A percentile compares a stretch with the other conserved stretches of the same genome.
phyloP scores from a whole-genome alignment of 2,329 filamentous ascomycete genomes.

The Fusarium sterilihyphosum region DNA sequence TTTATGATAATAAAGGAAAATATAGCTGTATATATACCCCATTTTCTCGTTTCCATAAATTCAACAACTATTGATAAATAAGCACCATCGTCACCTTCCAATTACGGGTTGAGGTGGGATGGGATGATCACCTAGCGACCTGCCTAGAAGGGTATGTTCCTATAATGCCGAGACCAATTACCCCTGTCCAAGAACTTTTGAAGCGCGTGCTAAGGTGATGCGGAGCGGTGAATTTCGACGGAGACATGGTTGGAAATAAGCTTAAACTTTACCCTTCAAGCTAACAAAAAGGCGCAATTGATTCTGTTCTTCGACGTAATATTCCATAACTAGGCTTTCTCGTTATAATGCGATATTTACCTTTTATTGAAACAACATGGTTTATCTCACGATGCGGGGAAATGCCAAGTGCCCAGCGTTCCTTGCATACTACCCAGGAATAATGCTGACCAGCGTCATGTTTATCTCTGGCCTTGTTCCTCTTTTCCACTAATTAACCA shows the following conservation, averaged over 20 bases:
- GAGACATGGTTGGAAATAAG: not conserved
- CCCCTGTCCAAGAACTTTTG: slow-evolving; percentile 2
- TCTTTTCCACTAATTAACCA: not conserved
- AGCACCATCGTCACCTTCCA: not conserved
- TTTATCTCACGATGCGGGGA: not conserved
- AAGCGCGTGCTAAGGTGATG: not conserved
- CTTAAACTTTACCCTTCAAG: not conserved
- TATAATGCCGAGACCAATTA: not conserved
- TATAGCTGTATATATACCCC: rapidly evolving
- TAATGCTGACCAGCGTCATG: not conserved
- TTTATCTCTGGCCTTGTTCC: not conserved
- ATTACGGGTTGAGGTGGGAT: not conserved
- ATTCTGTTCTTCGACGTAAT: rapidly evolving
- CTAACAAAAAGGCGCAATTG: rapidly evolving
- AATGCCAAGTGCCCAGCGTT: not conserved
- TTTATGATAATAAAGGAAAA: not conserved
- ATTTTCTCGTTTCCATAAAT: not conserved
- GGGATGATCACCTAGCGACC: not conserved
- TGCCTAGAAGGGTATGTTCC: slow-evolving; percentile 8
- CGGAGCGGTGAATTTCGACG: not conserved
- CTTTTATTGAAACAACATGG: rapidly evolving
- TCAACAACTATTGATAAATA: too few relatives aligned
- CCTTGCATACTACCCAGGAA: not conserved
- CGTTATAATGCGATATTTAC: not conserved
- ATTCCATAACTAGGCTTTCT: rapidly evolving